Percentiles rank a stretch among this genome's conserved stretches.
These are phyloP conservation scores for Musa balbisiana DNA, from an alignment of 202 grass and related monocot genomes.

Conservation along the genomic window DNA sequence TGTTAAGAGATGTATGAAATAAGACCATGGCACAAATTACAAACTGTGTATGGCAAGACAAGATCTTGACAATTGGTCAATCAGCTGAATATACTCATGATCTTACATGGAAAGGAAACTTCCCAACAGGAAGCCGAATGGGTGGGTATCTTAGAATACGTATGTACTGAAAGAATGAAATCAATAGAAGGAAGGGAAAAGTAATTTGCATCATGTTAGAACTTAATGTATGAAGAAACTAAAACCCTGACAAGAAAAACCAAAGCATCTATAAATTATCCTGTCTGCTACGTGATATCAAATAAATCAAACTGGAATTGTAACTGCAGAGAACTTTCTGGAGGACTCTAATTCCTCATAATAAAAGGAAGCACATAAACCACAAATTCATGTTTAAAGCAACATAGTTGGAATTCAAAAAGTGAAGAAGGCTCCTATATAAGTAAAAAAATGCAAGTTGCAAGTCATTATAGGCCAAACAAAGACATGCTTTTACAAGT, in stretches of 20 bases:
- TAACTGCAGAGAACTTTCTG: not conserved
- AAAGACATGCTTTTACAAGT: not conserved
- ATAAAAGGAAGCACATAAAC: not conserved
- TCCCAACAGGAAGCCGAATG: not conserved
- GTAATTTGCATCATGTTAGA: not conserved
- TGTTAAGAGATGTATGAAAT: not conserved
- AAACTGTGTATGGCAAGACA: not conserved
- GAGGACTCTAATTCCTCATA: not conserved
- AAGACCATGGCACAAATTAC: not conserved
- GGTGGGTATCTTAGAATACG: not conserved
- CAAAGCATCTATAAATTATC: too few relatives aligned
- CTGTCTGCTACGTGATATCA: too few relatives aligned
- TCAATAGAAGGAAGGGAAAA: not conserved
- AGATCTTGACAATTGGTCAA: not conserved
- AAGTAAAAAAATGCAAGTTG: too few relatives aligned
- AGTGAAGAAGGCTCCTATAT: not conserved
- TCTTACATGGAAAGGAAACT: not conserved
- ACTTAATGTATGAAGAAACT: not conserved
- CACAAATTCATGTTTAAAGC: not conserved
- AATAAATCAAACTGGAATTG: not conserved
- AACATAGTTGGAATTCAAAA: not conserved
- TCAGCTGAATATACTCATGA: not conserved
- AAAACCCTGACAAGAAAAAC: not conserved
- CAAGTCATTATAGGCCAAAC: not conserved
- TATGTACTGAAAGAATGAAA: not conserved